Evolutionary conservation across 768 basidiomycete genomes (phyloP).

Genomic region (Asterophora lycoperdoides): DNA sequence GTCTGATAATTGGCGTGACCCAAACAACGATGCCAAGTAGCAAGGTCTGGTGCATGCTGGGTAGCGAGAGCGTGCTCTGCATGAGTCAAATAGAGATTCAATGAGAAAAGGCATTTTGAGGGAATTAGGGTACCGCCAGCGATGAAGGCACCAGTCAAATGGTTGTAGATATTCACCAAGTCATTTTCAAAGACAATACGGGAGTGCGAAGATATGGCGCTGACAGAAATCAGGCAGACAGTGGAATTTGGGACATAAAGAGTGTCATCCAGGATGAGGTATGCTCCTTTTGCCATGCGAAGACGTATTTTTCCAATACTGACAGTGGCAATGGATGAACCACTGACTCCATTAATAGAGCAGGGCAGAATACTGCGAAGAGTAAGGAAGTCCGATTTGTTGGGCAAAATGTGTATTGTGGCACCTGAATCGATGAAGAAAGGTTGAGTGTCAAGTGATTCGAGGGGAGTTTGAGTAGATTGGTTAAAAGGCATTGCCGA

Average conservation of each 20-base stretch:
- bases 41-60: constrained; percentile 5
- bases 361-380: neutral
- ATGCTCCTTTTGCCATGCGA: neutral
- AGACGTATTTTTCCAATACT: neutral
- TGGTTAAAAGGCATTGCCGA: no score
- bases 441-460: neutral
- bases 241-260: constrained; percentile 21
- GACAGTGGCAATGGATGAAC: neutral
- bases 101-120: no score
- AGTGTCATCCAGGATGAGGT: constrained; percentile 13
- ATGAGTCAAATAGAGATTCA: no score
- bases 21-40: constrained; percentile 26
- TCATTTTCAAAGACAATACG: no score
- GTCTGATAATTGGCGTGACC: constrained; percentile 25
- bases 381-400: neutral
- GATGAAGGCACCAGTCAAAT: constrained; percentile 11
- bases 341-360: neutral
- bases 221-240: constrained; percentile 22
- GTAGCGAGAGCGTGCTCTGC: constrained; percentile 17
- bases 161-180: constrained; percentile 12
- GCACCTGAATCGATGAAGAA: constrained; percentile 6
- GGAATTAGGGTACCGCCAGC: constrained; percentile 6
- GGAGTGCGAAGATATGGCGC: constrained; percentile 11
- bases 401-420: constrained; percentile 1
- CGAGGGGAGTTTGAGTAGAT: neutral